Evolutionary conservation across 1,284 basidiomycete genomes (phyloP), one percentile per base, ranked within the genome.

Genomic region (Heliocybe sulcata): DNA sequence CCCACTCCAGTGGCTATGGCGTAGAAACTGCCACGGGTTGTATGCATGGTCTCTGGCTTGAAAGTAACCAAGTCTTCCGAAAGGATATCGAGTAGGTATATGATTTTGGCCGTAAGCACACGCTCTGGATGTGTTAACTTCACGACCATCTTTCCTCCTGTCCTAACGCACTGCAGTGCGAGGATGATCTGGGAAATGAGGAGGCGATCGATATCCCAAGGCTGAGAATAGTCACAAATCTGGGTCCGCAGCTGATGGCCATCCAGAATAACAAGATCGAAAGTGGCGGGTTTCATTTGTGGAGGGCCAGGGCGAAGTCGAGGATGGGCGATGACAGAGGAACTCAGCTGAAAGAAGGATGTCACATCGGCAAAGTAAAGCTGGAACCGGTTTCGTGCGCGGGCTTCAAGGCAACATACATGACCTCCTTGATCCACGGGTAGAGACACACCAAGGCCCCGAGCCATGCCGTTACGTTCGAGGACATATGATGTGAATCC

Each of bases 1-100:
- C 60, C 59, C 1, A 68, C 60, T 26, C 65, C 65, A 27, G 64
- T 59, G 3, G 66, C 68, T 27, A 71, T 55, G 12, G 59, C 67
- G 49, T 71, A 71, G 58, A 69, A 71, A 1, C 66, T 65, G 14
- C 62, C 61, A 20, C 68, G 64, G 12, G 60, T 66, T 2, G 62
- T 60, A 52, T 70, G 68, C 53, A 68, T 61, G 12, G 53, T 52
- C 22, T 55, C 45, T 3, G 66, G 62, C 55, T 68, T 68, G 57
- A 58, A 61, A 16, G 61, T 57, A 27, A 55, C 52, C 3, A 67
- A 49, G 49, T 55, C 52, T 12, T 48, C 16, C 26, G 65, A 59
- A 8, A 68, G 57, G 10, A 38, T 25, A 56, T 68, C 66, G 56
- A 69, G 55, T 58, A 68, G 57, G 58, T 61, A 65, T 35, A 70